phyloP scores from a whole-genome alignment of 1,139 yeast genomes.

The Cylindricascospora bacillispora region DNA sequence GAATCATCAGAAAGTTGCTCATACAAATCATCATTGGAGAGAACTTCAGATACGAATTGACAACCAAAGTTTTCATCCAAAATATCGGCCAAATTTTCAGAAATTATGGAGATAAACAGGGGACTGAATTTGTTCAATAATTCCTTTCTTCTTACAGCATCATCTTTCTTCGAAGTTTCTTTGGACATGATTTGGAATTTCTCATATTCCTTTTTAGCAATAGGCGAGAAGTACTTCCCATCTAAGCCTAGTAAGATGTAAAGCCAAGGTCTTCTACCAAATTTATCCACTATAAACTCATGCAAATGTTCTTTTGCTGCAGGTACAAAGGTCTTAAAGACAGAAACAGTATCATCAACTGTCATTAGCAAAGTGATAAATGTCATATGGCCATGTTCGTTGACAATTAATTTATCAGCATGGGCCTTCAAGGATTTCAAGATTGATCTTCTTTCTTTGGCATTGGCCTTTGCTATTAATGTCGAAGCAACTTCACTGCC shows the following conservation, averaged over 20 bases:
- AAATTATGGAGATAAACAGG: slow-evolving; percentile 43
- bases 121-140: slow-evolving; percentile 57
- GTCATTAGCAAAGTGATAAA: slow-evolving; percentile 69
- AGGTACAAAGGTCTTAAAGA: slow-evolving; percentile 55
- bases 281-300: slow-evolving; percentile 54
- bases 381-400: slow-evolving; percentile 79
- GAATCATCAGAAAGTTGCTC: slow-evolving; percentile 35
- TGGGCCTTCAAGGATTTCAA: slow-evolving; percentile 64
- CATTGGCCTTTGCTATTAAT: slow-evolving; percentile 69
- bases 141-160: slow-evolving; percentile 62
- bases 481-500: slow-evolving; percentile 85
- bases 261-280: slow-evolving; percentile 79
- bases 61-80: slow-evolving; percentile 66
- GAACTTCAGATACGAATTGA: slow-evolving; percentile 67
- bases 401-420: slow-evolving; percentile 58
- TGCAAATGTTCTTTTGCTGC: slow-evolving; percentile 48
- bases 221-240: slow-evolving; percentile 72
- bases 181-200: slow-evolving; percentile 53
- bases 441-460: slow-evolving; percentile 81
- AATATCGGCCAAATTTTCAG: slow-evolving; percentile 36
- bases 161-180: slow-evolving; percentile 77
- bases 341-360: slow-evolving; percentile 85
- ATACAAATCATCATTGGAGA: slow-evolving; percentile 43
- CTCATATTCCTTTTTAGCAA: slow-evolving; percentile 44
- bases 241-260: slow-evolving; percentile 70